These are phyloP conservation scores for Fusarium stilboides DNA, from an alignment of 2,329 filamentous ascomycete species.

Conservation along the genomic window DNA sequence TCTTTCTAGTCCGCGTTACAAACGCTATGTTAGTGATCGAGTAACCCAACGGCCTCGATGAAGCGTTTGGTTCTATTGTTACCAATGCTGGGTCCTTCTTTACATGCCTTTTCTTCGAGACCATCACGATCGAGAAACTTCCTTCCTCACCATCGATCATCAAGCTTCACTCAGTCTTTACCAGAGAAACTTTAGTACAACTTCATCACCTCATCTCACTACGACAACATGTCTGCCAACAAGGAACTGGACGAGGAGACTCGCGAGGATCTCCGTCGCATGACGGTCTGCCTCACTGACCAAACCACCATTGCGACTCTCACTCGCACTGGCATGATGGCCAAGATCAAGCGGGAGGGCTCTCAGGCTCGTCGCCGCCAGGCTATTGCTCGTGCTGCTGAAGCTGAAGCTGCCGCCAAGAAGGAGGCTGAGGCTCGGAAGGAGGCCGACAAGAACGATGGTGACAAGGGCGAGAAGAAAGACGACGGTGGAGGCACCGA, in stretches of 20 bases:
- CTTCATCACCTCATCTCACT: background rate
- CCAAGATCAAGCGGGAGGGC: slow-evolving; percentile 36
- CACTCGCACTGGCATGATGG: slow-evolving; percentile 30
- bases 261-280: slow-evolving; percentile 36
- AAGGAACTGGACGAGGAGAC: slow-evolving; percentile 20
- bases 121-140: slow-evolving; percentile 1
- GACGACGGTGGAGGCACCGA: background rate
- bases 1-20: background rate
- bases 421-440: background rate
- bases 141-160: slow-evolving; percentile 4
- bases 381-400: background rate
- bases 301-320: slow-evolving; percentile 45
- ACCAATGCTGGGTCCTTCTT: slow-evolving; percentile 14
- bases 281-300: slow-evolving; percentile 44
- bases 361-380: background rate
- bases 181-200: background rate
- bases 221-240: slow-evolving; percentile 10
- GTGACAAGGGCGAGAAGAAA: background rate
- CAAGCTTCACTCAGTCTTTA: background rate
- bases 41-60: background rate
- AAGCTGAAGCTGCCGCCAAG: slow-evolving; percentile 5
- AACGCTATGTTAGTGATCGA: slow-evolving; percentile 11
- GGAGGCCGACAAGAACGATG: background rate
- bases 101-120: background rate
- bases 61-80: slow-evolving; percentile 16